phyloP scores from a whole-genome alignment of 805 yeast species.

The Yarrowia sp. region DNA sequence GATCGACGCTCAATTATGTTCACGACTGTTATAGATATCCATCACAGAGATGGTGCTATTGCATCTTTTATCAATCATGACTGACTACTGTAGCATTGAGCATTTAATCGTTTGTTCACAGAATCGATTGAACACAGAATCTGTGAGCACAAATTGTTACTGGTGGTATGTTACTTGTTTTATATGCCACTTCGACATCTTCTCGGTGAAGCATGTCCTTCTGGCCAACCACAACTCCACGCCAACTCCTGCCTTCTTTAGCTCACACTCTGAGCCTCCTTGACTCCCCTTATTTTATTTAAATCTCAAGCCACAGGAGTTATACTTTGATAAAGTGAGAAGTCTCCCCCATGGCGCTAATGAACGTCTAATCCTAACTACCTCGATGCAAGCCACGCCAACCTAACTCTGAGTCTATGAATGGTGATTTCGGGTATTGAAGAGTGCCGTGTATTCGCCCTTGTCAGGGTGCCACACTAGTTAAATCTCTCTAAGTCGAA shows the following conservation, averaged over 20 bases:
- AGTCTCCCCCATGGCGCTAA: neutral
- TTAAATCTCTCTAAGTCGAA: neutral
- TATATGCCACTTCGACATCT: no score
- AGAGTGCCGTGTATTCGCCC: neutral
- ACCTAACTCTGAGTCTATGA: neutral
- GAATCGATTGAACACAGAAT: no score
- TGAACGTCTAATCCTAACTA: slow-evolving; percentile 8
- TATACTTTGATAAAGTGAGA: neutral
- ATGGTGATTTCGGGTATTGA: neutral
- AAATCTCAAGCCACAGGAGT: neutral
- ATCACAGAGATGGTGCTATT: no score
- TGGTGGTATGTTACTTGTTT: no score
- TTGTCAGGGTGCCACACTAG: neutral
- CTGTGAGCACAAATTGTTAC: no score
- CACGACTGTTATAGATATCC: no score
- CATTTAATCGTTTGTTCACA: no score
- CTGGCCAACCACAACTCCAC: no score
- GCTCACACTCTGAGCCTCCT: neutral
- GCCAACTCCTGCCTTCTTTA: neutral
- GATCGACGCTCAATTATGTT: no score
- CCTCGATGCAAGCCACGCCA: slow-evolving; percentile 18
- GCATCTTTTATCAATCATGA: no score
- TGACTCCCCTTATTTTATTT: neutral
- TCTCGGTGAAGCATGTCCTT: no score
- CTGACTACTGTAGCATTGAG: no score